Evolutionary conservation across 2,329 filamentous ascomycete species (phyloP), one percentile per base, ranked within the genome.

Genomic region (Myriangium duriaei): DNA sequence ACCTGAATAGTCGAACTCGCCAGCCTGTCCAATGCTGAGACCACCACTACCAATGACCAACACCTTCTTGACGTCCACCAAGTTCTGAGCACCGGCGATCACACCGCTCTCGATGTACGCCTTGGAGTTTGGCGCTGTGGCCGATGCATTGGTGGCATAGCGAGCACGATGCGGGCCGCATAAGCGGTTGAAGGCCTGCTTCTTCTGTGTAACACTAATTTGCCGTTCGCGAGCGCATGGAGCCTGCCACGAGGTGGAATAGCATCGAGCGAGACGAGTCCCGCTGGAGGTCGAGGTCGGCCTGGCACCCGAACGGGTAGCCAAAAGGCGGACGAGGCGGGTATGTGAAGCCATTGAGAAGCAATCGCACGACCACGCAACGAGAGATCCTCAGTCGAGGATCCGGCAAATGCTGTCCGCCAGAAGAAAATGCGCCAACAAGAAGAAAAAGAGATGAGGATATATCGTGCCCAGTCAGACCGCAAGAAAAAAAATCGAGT

Each of bases 1-100:
- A 93, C 86, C 88, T 61, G 91, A 96, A 64, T 96, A 96, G 65
- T 96, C 88, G 54, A 96, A 96, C 68, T 96, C 88, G 67, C 88
- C 88, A 48, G 88, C 88, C 65, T 96, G 88, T 47, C 88, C 88
- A 74, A 96, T 96, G 59, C 84, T 85, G 51, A 96, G 72, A 62
- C 88, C 88, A 67, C 88, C 88, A 65, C 80, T 87, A 42, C 88
- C 88, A 67, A 96, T 94, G 51, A 96, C 87, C 45, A 96, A 69
- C 37, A 96, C 88, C 68, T 96, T 96, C 69, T 93, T 93, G 47
- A 96, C 86, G 58, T 94, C 76, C 35, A 95, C 80, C 39, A 82
- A 67, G 52, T 88, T 72, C 53, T 73, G 72, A 42, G 80, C 72
- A 42, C 72, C 79, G 60, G 86, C 81, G 57, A 95, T 79, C 43